phyloP scores from a whole-genome alignment of 2,329 filamentous ascomycete species.

The Penicillium sp. region DNA sequence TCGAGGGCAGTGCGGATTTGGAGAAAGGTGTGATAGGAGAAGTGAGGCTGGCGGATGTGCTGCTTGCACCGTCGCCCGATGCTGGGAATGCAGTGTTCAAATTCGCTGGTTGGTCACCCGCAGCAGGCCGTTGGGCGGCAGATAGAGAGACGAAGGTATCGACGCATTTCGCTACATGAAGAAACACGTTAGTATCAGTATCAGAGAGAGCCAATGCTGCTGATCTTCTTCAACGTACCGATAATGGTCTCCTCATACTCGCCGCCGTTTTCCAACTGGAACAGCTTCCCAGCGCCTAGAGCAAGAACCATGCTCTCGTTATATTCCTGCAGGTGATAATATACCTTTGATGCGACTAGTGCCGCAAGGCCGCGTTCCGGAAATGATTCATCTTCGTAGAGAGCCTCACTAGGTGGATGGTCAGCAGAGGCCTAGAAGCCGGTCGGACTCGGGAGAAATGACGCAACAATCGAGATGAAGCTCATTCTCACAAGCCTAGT shows the following conservation, averaged over 20 bases:
- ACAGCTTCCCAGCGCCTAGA: constrained; percentile 84
- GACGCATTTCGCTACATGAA: constrained; percentile 66
- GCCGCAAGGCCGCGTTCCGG: constrained; percentile 89
- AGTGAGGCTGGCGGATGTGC: constrained; percentile 57
- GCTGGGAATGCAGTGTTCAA: constrained; percentile 71
- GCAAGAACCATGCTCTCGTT: constrained; percentile 99
- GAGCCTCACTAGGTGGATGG: constrained; percentile 61
- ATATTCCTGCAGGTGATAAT: constrained; percentile 97
- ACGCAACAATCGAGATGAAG: constrained; percentile 1
- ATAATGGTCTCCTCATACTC: constrained; percentile 99
- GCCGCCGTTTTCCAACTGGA: constrained; percentile 79
- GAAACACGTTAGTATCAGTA: not conserved
- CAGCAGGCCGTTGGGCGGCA: constrained; percentile 48
- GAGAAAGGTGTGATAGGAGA: constrained; percentile 93
- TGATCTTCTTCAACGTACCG: constrained; percentile 41
- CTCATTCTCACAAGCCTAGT: not conserved
- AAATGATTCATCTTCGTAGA: constrained; percentile 94
- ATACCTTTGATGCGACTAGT: constrained; percentile 91
- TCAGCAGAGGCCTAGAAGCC: constrained; percentile 12
- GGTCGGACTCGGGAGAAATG: constrained; percentile 3
- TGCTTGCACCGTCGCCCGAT: constrained; percentile 56
- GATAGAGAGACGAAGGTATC: constrained; percentile 90
- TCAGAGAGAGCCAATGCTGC: not conserved
- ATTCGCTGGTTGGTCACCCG: constrained; percentile 52
- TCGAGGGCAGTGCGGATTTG: constrained; percentile 83